phyloP scores from a whole-genome alignment of 208 protist genomes.

The Trypanosoma avium region DNA sequence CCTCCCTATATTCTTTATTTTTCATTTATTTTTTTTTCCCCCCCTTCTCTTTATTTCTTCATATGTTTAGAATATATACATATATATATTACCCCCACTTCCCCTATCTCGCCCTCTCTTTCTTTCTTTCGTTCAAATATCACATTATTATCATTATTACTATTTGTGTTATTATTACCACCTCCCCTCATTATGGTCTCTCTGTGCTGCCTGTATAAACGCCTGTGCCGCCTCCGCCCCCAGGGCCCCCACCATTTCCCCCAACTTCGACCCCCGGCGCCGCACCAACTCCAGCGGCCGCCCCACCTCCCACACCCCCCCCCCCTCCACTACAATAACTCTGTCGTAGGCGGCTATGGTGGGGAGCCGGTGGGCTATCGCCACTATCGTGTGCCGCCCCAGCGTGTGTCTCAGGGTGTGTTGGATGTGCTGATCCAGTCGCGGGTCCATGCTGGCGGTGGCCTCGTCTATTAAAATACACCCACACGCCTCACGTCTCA shows the following conservation, averaged over 20 bases:
- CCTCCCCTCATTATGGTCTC: background rate
- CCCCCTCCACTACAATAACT: constrained; percentile 58
- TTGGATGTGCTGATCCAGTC: constrained; percentile 38
- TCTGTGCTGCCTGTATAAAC: constrained; percentile 16
- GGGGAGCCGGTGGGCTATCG: constrained; percentile 62
- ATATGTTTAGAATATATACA: background rate
- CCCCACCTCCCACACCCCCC: constrained; percentile 47
- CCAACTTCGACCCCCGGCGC: constrained; percentile 25
- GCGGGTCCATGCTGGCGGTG: constrained; percentile 28
- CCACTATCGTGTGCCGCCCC: constrained; percentile 60
- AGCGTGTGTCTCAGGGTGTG: constrained; percentile 39
- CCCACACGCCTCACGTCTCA: constrained; percentile 14
- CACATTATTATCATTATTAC: background rate
- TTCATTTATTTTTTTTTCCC: background rate
- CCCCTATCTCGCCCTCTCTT: no score
- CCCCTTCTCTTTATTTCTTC: background rate
- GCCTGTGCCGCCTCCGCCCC: constrained; percentile 14
- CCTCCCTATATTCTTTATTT: background rate
- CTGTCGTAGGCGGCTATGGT: constrained; percentile 58
- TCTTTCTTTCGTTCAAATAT: no score
- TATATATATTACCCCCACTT: background rate
- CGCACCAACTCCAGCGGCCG: constrained; percentile 48
- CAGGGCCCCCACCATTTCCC: constrained; percentile 23
- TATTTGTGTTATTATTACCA: constrained; percentile 5
- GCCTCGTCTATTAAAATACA: constrained; percentile 42